Conservation (phyloP, 2,329 filamentous ascomycete genomes). For the Aspergillus sp. region DNA sequence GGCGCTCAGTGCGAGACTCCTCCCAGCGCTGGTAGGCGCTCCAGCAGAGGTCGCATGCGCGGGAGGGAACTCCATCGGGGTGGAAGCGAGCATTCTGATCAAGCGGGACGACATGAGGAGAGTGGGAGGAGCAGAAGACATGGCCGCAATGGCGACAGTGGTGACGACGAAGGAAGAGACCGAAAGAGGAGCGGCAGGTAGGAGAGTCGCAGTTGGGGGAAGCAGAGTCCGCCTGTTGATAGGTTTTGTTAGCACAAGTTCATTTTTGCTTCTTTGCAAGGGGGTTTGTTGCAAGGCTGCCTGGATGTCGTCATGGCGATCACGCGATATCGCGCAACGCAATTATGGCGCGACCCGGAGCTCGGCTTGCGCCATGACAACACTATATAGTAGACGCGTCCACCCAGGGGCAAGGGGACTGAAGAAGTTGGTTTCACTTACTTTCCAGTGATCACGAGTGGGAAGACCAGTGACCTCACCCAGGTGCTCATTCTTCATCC, state of each 20-base stretch:
- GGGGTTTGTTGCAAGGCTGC: background rate
- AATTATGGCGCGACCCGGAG: slow-evolving; percentile 26
- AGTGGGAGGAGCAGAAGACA: slow-evolving; percentile 64
- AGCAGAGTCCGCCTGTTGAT: slow-evolving; percentile 57
- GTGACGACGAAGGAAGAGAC: slow-evolving; percentile 63
- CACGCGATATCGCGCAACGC: slow-evolving; percentile 30
- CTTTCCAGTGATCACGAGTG: slow-evolving; percentile 67
- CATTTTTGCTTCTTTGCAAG: background rate
- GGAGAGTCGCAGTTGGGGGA: slow-evolving; percentile 59
- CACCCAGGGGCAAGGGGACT: background rate
- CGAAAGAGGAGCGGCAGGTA: slow-evolving; percentile 60
- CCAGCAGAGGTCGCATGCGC: slow-evolving; percentile 64
- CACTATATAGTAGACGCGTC: slow-evolving; percentile 23
- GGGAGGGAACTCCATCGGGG: slow-evolving; percentile 56
- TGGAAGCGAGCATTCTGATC: slow-evolving; percentile 67
- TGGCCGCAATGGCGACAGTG: slow-evolving; percentile 68
- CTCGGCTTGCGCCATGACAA: slow-evolving; percentile 23
- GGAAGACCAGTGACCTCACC: slow-evolving; percentile 61
- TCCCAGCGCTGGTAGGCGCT: slow-evolving; percentile 61
- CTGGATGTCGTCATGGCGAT: slow-evolving; percentile 18
- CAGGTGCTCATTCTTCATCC: slow-evolving; percentile 54
- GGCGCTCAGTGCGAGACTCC: slow-evolving; percentile 47
- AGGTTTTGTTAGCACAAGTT: slow-evolving; percentile 18
- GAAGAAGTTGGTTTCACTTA: slow-evolving; percentile 36
- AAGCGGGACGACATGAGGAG: slow-evolving; percentile 58